These are phyloP conservation scores for Fusarium floridanum DNA, from an alignment of 2,329 filamentous ascomycete species.

Conservation along the genomic window DNA sequence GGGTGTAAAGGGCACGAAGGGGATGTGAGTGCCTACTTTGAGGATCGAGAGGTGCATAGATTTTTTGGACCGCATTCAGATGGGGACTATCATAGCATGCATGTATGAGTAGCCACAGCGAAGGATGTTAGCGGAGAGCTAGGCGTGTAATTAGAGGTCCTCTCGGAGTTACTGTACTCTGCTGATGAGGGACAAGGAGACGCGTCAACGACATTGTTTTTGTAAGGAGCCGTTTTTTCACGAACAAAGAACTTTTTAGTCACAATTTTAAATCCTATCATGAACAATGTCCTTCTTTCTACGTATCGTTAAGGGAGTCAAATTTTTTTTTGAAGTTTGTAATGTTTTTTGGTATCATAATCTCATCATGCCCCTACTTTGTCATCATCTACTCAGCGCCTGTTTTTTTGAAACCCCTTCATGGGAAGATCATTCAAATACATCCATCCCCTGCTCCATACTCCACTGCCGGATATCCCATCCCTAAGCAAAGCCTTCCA, in stretches of 20 bases:
- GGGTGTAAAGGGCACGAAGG: background rate
- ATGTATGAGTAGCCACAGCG: conserved; percentile 17
- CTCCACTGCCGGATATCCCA: conserved; percentile 8
- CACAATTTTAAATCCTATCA: conserved; percentile 9
- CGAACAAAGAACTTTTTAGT: conserved; percentile 5
- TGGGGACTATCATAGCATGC: conserved; percentile 10
- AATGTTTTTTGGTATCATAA: conserved; percentile 23
- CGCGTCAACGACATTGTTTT: background rate
- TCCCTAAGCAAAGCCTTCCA: background rate
- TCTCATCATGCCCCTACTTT: conserved; percentile 28
- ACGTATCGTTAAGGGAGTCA: background rate
- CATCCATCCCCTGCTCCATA: conserved; percentile 19
- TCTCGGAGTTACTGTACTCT: conserved; percentile 6
- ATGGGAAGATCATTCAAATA: conserved; percentile 20
- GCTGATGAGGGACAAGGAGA: background rate
- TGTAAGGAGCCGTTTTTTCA: conserved; percentile 10
- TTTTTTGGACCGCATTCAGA: background rate
- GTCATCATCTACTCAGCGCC: conserved; percentile 19
- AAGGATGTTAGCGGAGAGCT: conserved; percentile 21
- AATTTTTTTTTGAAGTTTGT: background rate
- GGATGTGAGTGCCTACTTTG: background rate
- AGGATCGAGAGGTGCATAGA: conserved; percentile 5
- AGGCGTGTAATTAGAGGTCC: conserved; percentile 29
- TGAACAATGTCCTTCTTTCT: background rate
- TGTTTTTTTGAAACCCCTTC: conserved; percentile 2